Base-by-base conservation (phyloP, 495 filamentous ascomycete species). In the Penicillium flavigenum region DNA sequence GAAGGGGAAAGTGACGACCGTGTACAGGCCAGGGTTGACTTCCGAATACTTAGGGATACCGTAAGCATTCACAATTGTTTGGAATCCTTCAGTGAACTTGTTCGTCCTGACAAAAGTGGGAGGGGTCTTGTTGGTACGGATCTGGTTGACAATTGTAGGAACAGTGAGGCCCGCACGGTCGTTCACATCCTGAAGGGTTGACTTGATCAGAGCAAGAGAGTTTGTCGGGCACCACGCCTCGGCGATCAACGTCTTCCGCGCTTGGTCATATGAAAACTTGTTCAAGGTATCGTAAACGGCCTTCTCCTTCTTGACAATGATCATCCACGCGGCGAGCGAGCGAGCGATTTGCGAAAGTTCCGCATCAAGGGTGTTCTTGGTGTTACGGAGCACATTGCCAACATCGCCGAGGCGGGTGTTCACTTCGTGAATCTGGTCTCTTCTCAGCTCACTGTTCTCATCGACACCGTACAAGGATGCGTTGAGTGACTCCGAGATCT, bases 41-140 rank as follows among this genome's bases (percentile, higher is more conserved):
- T 99, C 94, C 51, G 87, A 86, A 72, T 99, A 99, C 67, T 96
- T 97, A 16, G 93, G 88, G 29, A 93, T 95, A 64, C 94, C 94
- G 69, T 99, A 99, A 47, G 95, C 93, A 64, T 98, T 91, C 72
- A 99, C 91, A 63, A 99, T 99, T 22, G 95, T 99, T 71, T 99
- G 94, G 80, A 99, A 99, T 17, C 83, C 94, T 63, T 95, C 87
- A 4, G 95, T 98, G 70, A 99, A 99, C 72, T 92, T 96, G 79
- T 96, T 99, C 39, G 91, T 97, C 69, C 92, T 90, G 68, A 96
- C 84, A 71, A 92, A 97, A 0, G 94, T 99, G 2, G 94, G 94
- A 34, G 94, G 94, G 11, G 90, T 97, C 79, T 96, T 98, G 76
- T 90, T 92, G 47, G 94, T 98, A 52, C 81, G 85, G 68, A 99